Conservation (phyloP, 2,329 filamentous ascomycete genomes). For the Claviceps arundinis region DNA sequence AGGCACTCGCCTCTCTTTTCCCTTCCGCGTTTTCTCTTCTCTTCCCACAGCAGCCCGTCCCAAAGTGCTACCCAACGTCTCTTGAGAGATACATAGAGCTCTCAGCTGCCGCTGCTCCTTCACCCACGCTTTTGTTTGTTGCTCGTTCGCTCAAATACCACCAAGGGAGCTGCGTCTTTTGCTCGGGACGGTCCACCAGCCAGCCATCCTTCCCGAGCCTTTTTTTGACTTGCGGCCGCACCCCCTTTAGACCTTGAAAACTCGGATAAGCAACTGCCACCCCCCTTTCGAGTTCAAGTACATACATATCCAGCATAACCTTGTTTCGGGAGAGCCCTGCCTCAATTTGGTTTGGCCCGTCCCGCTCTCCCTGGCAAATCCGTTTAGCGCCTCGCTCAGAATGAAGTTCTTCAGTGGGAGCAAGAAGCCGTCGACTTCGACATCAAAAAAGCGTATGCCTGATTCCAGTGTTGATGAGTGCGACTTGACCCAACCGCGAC, state of each 20-base stretch:
- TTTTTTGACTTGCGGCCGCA: not conserved
- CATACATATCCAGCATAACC: constrained; percentile 22
- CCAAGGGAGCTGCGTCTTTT: not conserved
- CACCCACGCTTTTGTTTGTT: not conserved
- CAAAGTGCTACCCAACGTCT: not conserved
- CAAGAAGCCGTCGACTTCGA: constrained; percentile 24
- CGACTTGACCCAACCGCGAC: constrained; percentile 22
- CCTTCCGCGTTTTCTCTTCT: not conserved
- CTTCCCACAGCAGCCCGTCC: not conserved
- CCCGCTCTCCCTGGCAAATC: constrained; percentile 4
- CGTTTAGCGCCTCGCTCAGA: constrained; percentile 10
- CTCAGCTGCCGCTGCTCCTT: not conserved
- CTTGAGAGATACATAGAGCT: not conserved
- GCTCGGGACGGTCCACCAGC: constrained; percentile 4
- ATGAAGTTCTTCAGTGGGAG: constrained; percentile 38
- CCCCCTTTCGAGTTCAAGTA: constrained; percentile 12
- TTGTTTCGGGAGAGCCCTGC: constrained; percentile 23
- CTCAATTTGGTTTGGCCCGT: constrained; percentile 10
- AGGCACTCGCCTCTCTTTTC: not conserved
- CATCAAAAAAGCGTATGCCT: constrained; percentile 27
- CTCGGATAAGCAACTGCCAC: constrained; percentile 14
- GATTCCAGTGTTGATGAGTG: constrained; percentile 20
- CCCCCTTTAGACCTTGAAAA: constrained; percentile 13
- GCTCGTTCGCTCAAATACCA: not conserved
- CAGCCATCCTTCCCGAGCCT: not conserved